These are phyloP conservation scores for Zychaea mexicana DNA, from an alignment of 371 early-diverging fungal genomes.

Conservation along the genomic window DNA sequence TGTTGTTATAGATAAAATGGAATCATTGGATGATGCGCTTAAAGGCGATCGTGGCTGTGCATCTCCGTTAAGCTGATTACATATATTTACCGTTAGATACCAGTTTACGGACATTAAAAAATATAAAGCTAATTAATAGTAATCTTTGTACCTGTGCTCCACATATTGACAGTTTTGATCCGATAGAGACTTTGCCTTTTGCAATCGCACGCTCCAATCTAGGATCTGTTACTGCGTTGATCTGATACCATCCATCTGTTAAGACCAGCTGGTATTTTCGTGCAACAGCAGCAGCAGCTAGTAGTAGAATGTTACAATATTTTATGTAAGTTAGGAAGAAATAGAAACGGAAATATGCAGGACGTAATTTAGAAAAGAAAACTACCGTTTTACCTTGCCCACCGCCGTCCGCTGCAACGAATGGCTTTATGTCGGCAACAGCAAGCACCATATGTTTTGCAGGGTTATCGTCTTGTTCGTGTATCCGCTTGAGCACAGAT, in stretches of 20 bases:
- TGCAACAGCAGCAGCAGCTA: too few relatives aligned
- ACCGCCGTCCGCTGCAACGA: neutral
- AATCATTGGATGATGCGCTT: constrained; percentile 6
- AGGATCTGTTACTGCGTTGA: constrained; percentile 60
- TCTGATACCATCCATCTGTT: constrained; percentile 84
- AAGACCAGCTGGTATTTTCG: constrained; percentile 43
- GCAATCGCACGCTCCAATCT: constrained; percentile 51
- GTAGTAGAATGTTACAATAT: too few relatives aligned
- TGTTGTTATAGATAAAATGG: constrained; percentile 45
- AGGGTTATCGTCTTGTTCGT: constrained; percentile 72
- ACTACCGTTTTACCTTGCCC: neutral
- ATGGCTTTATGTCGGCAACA: constrained; percentile 51
- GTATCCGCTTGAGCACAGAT: constrained; percentile 66
- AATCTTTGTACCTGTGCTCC: constrained; percentile 64
- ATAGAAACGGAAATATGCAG: too few relatives aligned
- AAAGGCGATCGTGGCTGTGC: constrained; percentile 39
- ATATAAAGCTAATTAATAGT: neutral
- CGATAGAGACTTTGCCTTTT: constrained; percentile 52
- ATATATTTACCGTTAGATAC: neutral
- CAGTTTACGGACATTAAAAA: neutral
- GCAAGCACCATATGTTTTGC: constrained; percentile 67
- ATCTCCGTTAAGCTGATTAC: constrained; percentile 34
- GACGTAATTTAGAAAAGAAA: neutral
- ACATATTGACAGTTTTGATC: constrained; percentile 68
- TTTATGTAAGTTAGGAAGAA: too few relatives aligned